These are phyloP conservation scores for Dichotomocladium elegans DNA, from an alignment of 371 early-diverging fungal genomes.

Conservation along the genomic window DNA sequence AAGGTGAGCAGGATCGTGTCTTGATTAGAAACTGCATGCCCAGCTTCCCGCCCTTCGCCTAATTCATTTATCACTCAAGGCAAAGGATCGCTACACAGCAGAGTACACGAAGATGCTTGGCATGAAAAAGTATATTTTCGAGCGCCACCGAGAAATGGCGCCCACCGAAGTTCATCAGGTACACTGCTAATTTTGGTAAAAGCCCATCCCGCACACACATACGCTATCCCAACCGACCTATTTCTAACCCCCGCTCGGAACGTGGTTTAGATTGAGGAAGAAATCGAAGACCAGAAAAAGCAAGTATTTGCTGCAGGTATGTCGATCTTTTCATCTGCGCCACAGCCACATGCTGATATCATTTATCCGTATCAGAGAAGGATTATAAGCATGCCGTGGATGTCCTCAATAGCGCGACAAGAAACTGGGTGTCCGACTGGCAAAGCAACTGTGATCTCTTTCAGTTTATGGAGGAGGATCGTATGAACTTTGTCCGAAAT, in stretches of 20 bases:
- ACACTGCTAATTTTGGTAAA: slow-evolving; percentile 1
- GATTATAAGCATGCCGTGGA: slow-evolving; percentile 10
- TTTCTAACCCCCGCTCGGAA: too few relatives aligned
- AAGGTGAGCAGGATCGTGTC: slow-evolving; percentile 17
- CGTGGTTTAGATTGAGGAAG: slow-evolving; percentile 10
- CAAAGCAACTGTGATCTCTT: slow-evolving; percentile 16
- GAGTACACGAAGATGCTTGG: slow-evolving; percentile 15
- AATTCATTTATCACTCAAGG: neutral
- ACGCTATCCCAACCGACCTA: too few relatives aligned
- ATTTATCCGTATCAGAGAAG: slow-evolving; percentile 9
- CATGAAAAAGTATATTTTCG: slow-evolving; percentile 14
- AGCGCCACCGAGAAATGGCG: neutral
- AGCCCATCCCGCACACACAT: neutral
- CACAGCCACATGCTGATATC: neutral
- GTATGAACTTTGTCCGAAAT: slow-evolving; percentile 18
- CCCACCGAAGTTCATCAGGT: slow-evolving; percentile 13
- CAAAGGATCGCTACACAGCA: slow-evolving; percentile 11
- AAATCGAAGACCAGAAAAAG: slow-evolving; percentile 11
- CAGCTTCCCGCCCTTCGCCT: neutral
- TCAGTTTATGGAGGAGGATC: slow-evolving; percentile 17
- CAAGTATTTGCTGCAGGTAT: slow-evolving; percentile 6
- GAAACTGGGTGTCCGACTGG: slow-evolving; percentile 20
- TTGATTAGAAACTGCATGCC: neutral
- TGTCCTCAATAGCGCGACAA: slow-evolving; percentile 1
- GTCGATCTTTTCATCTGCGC: neutral